phyloP scores from a whole-genome alignment of 139 green algal species.

The Zygnema cylindricum region DNA sequence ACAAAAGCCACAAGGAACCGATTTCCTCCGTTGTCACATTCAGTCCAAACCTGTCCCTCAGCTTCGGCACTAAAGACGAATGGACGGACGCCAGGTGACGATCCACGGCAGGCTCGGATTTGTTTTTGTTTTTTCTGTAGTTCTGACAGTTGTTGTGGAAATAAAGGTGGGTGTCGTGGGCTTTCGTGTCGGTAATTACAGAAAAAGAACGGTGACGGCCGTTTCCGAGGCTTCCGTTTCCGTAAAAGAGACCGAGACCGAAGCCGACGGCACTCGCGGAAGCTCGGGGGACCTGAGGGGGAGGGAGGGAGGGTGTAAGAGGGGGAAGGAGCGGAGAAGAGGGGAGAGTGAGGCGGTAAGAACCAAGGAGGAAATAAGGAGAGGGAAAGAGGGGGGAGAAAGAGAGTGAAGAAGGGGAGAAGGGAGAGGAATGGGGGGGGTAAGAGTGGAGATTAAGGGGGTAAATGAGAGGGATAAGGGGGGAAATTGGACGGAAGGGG shows the following conservation, averaged over 20 bases:
- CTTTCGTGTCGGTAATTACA: constrained; percentile 39
- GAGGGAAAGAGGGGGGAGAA: not conserved
- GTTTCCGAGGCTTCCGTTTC: constrained; percentile 2
- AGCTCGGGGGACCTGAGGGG: constrained; percentile 28
- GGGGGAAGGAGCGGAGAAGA: not conserved
- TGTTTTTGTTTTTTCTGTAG: constrained; percentile 37
- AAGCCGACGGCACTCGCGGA: constrained; percentile 53
- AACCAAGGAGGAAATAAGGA: not conserved
- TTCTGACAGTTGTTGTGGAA: constrained; percentile 46
- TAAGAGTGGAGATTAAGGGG: no score
- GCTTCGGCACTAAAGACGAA: not conserved
- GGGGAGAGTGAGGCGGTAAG: not conserved
- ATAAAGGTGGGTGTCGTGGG: constrained; percentile 25
- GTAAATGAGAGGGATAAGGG: no score
- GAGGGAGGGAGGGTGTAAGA: not conserved
- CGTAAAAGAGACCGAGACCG: constrained; percentile 45
- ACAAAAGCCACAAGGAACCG: constrained; percentile 43
- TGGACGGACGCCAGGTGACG: constrained; percentile 6
- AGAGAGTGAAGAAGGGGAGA: not conserved
- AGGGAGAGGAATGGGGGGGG: constrained; percentile 5
- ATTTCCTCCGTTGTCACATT: constrained; percentile 36
- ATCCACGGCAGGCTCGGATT: not conserved
- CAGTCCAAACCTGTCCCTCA: not conserved
- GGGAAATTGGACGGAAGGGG: no score
- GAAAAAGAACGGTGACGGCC: constrained; percentile 30